Evolutionary conservation across 1,284 basidiomycete species (phyloP).

Genomic region (Serendipita sp.): DNA sequence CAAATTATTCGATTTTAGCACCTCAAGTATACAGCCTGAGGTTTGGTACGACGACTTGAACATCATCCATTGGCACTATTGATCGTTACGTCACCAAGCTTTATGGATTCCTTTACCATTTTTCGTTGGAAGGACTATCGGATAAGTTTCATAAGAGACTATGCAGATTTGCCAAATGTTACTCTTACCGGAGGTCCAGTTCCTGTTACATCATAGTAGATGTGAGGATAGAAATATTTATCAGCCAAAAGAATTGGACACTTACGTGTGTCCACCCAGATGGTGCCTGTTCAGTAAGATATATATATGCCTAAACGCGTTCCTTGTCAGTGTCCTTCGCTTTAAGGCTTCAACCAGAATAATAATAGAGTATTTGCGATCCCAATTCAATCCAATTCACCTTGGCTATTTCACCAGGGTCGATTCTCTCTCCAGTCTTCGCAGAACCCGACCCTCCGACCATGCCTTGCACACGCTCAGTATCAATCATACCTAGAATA

Average conservation of each 20-base stretch:
- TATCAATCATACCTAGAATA: slow-evolving; percentile 20
- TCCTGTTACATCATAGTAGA: background rate
- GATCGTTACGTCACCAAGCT: no score
- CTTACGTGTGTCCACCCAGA: slow-evolving; percentile 22
- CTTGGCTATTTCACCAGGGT: slow-evolving; percentile 13
- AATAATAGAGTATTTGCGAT: slow-evolving; percentile 5
- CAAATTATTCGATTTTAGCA: no score
- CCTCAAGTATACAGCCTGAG: no score
- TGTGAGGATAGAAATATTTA: background rate
- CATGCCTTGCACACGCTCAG: slow-evolving; percentile 15
- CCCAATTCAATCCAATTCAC: slow-evolving; percentile 11
- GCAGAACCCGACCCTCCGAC: slow-evolving; percentile 16
- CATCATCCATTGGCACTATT: no score
- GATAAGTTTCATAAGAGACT: background rate
- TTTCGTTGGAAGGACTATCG: background rate
- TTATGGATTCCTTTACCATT: background rate
- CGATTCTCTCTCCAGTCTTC: slow-evolving; percentile 9
- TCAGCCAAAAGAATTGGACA: background rate
- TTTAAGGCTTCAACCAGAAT: no score
- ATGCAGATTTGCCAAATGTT: background rate
- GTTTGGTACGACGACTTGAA: no score
- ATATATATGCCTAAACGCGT: slow-evolving; percentile 18
- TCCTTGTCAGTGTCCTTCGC: slow-evolving; percentile 12
- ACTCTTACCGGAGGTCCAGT: background rate
- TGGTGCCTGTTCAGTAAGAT: slow-evolving; percentile 22